Evolutionary conservation across 2,329 filamentous ascomycete species (phyloP), one percentile per base, ranked within the genome.

Genomic region (Ophiosphaerella narmari): DNA sequence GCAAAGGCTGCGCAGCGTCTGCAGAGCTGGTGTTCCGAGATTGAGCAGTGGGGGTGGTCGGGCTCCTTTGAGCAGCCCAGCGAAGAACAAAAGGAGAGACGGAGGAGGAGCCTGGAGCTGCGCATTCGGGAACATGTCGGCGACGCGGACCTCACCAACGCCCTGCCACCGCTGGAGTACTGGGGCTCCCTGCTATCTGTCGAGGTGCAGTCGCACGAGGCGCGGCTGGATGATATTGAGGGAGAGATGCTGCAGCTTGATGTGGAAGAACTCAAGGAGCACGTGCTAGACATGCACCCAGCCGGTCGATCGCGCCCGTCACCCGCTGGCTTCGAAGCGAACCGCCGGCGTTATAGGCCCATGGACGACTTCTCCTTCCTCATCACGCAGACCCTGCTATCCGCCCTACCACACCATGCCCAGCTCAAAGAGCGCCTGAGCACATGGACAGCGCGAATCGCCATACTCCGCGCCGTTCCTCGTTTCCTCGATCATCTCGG

Each of bases 281-380:
- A 93, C 66, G 89, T 97, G 59, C 77, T 97, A 55, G 86, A 88
- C 72, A 89, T 89, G 64, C 89, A 96, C 88, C 69, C 68, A 71
- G 79, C 55, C 63, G 76, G 64, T 48, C 72, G 67, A 39, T 74
- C 73, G 39, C 68, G 70, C 77, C 83, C 75, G 36, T 69, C 74
- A 13, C 80, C 77, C 41, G 74, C 68, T 24, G 67, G 70, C 53
- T 67, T 70, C 51, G 65, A 57, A 31, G 61, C 62, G 4, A 54
- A 29, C 18, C 63, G 68, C 39, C 64, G 62, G 26, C 76, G 78
- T 36, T 89, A 89, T 72, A 83, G 82, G 55, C 86, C 83, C 53
- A 84, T 97, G 79, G 91, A 94, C 62, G 94, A 97, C 71, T 85
- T 96, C 64, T 92, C 91, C 7, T 90, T 93, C 21, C 82, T 97